Conservation (phyloP, 2,329 filamentous ascomycete genomes). For the Epichloe sp. region DNA sequence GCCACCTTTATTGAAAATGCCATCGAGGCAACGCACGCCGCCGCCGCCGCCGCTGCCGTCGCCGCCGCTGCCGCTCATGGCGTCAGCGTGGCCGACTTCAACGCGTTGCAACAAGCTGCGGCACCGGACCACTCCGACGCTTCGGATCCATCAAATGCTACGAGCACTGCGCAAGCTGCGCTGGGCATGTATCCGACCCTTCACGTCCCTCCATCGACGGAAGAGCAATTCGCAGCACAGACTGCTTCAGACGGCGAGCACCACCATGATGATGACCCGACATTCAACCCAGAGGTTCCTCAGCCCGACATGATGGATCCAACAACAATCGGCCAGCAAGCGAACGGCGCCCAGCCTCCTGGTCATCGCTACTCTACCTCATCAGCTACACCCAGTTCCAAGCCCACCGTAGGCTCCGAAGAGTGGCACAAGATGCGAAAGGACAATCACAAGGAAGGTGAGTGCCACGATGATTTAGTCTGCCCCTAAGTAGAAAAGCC, state of each 20-base stretch:
- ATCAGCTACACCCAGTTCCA: constrained; percentile 37
- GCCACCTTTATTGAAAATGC: constrained; percentile 42
- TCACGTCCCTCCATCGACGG: constrained; percentile 43
- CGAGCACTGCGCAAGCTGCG: constrained; percentile 46
- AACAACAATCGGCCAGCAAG: constrained; percentile 11
- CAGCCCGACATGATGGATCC: constrained; percentile 18
- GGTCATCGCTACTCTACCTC: constrained; percentile 22
- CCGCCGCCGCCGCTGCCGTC: constrained; percentile 16
- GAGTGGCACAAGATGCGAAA: constrained; percentile 97
- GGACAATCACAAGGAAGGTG: constrained; percentile 98
- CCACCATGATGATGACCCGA: constrained; percentile 18
- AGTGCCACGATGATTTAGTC: constrained; percentile 12
- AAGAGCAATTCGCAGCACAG: constrained; percentile 47
- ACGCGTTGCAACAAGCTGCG: constrained; percentile 41
- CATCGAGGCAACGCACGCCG: constrained; percentile 29
- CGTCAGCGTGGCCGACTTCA: constrained; percentile 41
- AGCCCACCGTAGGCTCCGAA: constrained; percentile 86
- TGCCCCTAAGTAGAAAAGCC: too few relatives aligned
- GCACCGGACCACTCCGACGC: constrained; percentile 32
- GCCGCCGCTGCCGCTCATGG: constrained; percentile 24
- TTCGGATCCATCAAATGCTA: constrained; percentile 38
- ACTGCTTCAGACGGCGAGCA: constrained; percentile 20
- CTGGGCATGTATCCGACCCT: constrained; percentile 47
- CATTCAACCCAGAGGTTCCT: constrained; percentile 20
- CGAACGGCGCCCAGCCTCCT: constrained; percentile 27